Base-by-base conservation (phyloP, 2,329 filamentous ascomycete species). In the Chrysosporium keratinophilum region DNA sequence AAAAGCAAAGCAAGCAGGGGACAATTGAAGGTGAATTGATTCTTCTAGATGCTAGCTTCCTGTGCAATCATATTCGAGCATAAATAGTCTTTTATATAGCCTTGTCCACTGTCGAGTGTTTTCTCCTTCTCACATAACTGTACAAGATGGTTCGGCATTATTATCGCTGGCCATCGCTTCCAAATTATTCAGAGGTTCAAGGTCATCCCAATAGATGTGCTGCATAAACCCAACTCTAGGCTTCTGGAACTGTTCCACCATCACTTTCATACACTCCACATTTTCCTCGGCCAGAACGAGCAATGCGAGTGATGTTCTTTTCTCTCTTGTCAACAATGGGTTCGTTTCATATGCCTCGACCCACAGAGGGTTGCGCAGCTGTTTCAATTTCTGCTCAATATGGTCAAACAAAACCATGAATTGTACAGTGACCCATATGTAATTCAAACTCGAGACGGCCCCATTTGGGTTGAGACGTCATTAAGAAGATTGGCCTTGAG, bases 381-480 rank as follows among this genome's bases (percentile, higher is more conserved):
- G 19, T 2, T 56, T 54, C 23, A 73, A 57, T 31, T 61, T 43
- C 0, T 56, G 45, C 48, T 73, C 67, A 10, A 72, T 59, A 7
- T 47, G 17, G 0, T 12, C 14, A 23, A 69, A 71, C 0, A 61
- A 28, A 2, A 59, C 34, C 43, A 68, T 46, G 10, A 69, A 59
- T 5, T 34, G 17, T 0, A 40, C 40, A 2, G 62, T 64, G 1
- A 66, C 58, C 47, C 54, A 64, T 9, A 69, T 14, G 41, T 68
- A 72, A 57, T 73, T 73, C 4, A 72, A 15, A 17, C 62, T 62
- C 0, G 64, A 69, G 0, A 67, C n/a, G 67, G 67, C 1, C 39
- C 17, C 11, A 44, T 31, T 2, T 58, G 33, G 20, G 66, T 63
- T 43, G 60, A 63, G 5, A 72, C 54, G 47, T 71, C 65, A 47